Evolutionary conservation across 2,329 filamentous ascomycete species (phyloP).

Genomic region (Cladosporium sp.): DNA sequence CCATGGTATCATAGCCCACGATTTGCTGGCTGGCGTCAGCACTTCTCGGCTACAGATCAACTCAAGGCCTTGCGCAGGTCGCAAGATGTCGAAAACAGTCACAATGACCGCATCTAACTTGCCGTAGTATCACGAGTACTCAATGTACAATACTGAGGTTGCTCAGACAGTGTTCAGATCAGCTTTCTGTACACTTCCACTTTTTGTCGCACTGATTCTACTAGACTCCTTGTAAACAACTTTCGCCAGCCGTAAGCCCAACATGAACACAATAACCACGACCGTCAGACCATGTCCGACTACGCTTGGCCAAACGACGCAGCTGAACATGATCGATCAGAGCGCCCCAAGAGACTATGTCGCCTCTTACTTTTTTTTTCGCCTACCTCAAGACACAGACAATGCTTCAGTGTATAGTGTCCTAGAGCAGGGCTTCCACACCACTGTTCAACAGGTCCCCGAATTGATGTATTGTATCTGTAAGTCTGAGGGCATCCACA

Average conservation of each 20-base stretch:
- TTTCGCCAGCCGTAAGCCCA: background rate
- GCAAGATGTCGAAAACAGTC: background rate
- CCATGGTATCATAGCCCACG: background rate
- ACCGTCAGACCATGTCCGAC: constrained; percentile 9
- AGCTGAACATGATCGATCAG: constrained; percentile 22
- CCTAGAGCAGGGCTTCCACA: constrained; percentile 8
- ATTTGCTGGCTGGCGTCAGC: background rate
- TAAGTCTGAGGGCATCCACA: background rate
- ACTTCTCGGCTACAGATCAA: background rate
- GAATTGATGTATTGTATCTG: constrained; percentile 16
- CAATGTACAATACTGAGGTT: background rate
- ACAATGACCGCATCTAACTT: background rate
- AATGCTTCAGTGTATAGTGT: background rate
- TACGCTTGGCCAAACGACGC: constrained; percentile 10
- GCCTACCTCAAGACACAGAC: background rate
- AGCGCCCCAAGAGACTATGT: constrained; percentile 19
- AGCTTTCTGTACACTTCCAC: background rate
- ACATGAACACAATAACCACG: constrained; percentile 18
- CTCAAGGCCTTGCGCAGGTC: background rate
- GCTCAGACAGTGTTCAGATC: background rate
- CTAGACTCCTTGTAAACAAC: background rate
- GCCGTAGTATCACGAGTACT: background rate
- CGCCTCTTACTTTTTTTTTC: constrained; percentile 17
- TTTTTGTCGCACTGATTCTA: background rate
- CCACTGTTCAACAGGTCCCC: constrained; percentile 12